Evolutionary conservation across 805 yeast species (phyloP).

Genomic region (Saturnispora silvae): DNA sequence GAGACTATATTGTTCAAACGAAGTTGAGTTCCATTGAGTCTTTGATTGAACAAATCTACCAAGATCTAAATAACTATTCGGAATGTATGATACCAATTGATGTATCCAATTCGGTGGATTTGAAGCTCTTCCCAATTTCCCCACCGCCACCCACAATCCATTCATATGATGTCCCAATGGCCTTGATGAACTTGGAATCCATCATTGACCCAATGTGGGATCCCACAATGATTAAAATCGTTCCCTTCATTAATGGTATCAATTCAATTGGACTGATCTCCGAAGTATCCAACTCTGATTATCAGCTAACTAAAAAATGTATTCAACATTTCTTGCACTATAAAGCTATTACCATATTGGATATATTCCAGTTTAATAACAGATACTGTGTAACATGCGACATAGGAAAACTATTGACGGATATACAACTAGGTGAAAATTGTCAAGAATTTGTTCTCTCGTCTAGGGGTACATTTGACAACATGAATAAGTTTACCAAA

Average conservation of each 20-base stretch:
- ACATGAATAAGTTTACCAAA: conserved; percentile 17
- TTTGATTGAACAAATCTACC: conserved; percentile 80
- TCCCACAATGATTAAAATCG: conserved; percentile 83
- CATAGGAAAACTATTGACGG: conserved; percentile 57
- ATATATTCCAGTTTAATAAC: conserved; percentile 82
- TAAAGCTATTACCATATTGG: conserved; percentile 71
- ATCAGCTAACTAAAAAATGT: conserved; percentile 68
- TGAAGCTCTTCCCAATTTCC: conserved; percentile 84
- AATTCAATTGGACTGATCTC: conserved; percentile 74
- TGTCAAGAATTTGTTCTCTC: conserved; percentile 75
- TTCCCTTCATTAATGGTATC: conserved; percentile 81
- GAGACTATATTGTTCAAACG: conserved; percentile 17
- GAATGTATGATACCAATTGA: conserved; percentile 94
- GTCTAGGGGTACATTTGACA: conserved; percentile 26
- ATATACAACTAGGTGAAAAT: conserved; percentile 58
- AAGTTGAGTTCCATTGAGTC: conserved; percentile 50
- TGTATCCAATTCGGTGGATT: conserved; percentile 79
- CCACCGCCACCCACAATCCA: conserved; percentile 70
- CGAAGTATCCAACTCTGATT: conserved; percentile 71
- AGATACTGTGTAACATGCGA: conserved; percentile 82
- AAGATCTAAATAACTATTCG: conserved; percentile 88
- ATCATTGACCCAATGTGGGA: conserved; percentile 92
- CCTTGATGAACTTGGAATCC: conserved; percentile 64
- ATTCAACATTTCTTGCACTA: conserved; percentile 87
- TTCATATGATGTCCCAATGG: conserved; percentile 82